Evolutionary conservation across 2,329 filamentous ascomycete species (phyloP), one percentile per base, ranked within the genome.

Genomic region (Alternaria sp.): DNA sequence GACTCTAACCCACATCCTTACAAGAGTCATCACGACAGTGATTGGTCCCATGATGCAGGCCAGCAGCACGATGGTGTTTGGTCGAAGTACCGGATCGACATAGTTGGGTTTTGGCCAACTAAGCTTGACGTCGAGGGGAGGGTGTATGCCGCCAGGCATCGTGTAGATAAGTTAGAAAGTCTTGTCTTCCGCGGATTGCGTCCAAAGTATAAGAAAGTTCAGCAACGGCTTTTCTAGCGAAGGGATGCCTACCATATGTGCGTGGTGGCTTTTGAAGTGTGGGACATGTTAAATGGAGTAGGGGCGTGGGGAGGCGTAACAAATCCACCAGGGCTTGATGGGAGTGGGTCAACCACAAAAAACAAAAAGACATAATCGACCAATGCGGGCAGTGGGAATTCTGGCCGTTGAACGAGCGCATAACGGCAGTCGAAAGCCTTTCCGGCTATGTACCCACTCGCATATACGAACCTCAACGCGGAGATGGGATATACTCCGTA

Each of bases 111-210:
- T 51, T 20, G 74, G 74, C 71, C 72, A 76, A 24, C 51, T 58
- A 26, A 68, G 41, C 1, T 68, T 58, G 26, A 70, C 70, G 20
- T 69, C 66, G n/a, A 72, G 30, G 9, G 74, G 70, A 49, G 69
- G 61, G 44, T 74, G 63, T 14, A 76, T 64, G 12, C 72, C 72
- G 18, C 74, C 74, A 41, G 72, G 71, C 74, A 76, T 75, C 6
- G 26, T 67, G 66, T 24, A 16, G 12, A 53, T 46, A 18, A 46
- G 22, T 51, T 42, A 32, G 26, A 54, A 20, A 44, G 41, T 39
- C 28, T 30, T 34, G 24, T 55, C 32, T 41, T 30, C 14, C 28
- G 44, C 34, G 32, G 30, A 26, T 26, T 18, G 46, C 8, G 36
- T 32, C 22, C 24, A 24, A n/a, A 28, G 14, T 54, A 30, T n/a